Base-by-base conservation (phyloP, 225 moss, liverwort and hornwort genomes). In the Physcomitrium patens region DNA sequence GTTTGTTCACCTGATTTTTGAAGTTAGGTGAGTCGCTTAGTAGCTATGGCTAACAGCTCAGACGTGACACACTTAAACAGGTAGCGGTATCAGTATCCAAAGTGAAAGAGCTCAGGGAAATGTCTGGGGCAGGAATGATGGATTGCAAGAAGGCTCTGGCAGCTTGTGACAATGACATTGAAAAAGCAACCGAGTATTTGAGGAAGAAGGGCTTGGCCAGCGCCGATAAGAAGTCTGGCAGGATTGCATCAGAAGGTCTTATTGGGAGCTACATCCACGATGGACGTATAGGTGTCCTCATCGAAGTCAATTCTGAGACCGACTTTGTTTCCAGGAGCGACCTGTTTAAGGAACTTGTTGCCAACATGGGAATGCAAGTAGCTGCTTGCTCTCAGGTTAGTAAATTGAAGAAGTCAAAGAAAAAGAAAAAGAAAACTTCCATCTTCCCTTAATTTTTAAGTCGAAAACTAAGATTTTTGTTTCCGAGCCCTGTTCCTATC, bases 41-140 rank as follows among this genome's bases (percentile, higher is more conserved):
- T 3, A 15, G 69, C 17, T 20, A 60, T 10, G 64, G 1, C 28
- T 82, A 46, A 79, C 56, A 45, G 31, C 8, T 43, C 26, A n/a
- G 13, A 5, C 58, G 13, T 71, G 71, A 16, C 56, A 55, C 14
- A 22, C 9, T 65, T 63, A 52, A 67, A 17, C 79, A 86, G 65
- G 91, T 93, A 0, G 78, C 79, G 43, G 90, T 94, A 53, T 85
- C 92, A 2, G 92, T 94, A 20, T 82, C 83, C 0, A 74, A 70
- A 0, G 96, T 97, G 67, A 94, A 94, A 67, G 86, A 93, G 75
- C 87, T 97, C 49, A 84, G 96, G 68, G 84, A 91, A 5, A 79
- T 77, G 17, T 92, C 96, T 1, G 96, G 94, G 63, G 92, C 96
- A 47, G 96, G 96, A 50, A 94, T 97, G 96, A 97, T 97, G 96